Base-by-base conservation (phyloP, 257 asterid species). In the Craterostigma plantagineum region DNA sequence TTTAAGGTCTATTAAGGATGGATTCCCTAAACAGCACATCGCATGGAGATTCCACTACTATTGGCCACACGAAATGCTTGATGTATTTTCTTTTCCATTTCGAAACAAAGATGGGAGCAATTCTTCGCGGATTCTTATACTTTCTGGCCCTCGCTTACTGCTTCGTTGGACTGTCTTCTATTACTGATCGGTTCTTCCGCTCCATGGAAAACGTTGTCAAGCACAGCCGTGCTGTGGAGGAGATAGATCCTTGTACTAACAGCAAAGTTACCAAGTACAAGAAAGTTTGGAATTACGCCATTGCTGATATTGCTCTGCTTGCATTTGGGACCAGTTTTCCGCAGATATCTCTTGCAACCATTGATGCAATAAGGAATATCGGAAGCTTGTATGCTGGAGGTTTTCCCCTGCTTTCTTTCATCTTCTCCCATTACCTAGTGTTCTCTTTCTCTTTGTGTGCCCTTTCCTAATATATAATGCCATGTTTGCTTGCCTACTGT, bases 291-390 rank as follows among this genome's bases (percentile, higher is more conserved):
- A 82, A 87, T 51, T 87, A 67, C 61, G 57, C 95, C 34, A 71
- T 87, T 52, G 97, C 97, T 13, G 97, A 79, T 57, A 82, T 87
- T 61, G 48, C 85, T 36, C 61, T 87, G 52, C 75, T 82, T 67
- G 97, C 97, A 38, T 78, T 87, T 49, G 97, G 97, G 51, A 87
- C 97, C 9, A 87, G 97, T 67, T 87, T 87, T 56, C 97, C 97
- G 10, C 97, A 82, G 71, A 87, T 82, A 35, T 87, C 97, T 11
- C 63, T 87, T 49, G 97, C 97, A 38, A 87, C 92, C 15, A 87
- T 87, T 52, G 97, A 87, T 56, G 95, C 95, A 34, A 60, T 87
- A 45, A 75, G 80, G 67, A 82, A 82, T 61, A 49, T 82, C 33
- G 95, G 97, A 48, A 63, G 56, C 39, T 45, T 74, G 53, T 59